Percentiles rank a stretch among this genome's conserved stretches.
Conservation (phyloP, 2,329 filamentous ascomycete species). For the Alternaria sp. region DNA sequence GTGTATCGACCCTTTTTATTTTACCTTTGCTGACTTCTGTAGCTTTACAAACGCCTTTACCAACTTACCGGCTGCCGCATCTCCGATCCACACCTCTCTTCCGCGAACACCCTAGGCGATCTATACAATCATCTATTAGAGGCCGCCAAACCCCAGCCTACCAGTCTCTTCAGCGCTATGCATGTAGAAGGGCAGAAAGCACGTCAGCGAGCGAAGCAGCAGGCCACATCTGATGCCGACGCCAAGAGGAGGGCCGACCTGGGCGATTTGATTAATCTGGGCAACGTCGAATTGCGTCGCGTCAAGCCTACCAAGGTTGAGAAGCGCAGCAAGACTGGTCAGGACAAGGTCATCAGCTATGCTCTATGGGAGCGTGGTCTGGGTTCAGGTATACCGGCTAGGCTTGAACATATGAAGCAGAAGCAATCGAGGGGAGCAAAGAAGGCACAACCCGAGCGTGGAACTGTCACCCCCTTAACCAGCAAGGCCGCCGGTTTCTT, state of each 20-base stretch:
- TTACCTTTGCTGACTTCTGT: constrained; percentile 15
- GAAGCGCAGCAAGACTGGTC: constrained; percentile 72
- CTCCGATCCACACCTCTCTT: constrained; percentile 69
- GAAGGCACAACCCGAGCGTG: constrained; percentile 5
- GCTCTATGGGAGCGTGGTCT: constrained; percentile 59
- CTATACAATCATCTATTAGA: constrained; percentile 46
- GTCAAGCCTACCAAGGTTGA: constrained; percentile 73
- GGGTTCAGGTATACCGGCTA: neutral
- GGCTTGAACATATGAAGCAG: neutral
- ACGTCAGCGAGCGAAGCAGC: constrained; percentile 21
- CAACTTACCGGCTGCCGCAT: constrained; percentile 81
- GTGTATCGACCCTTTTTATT: constrained; percentile 1
- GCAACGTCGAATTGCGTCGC: constrained; percentile 72
- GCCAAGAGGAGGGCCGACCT: constrained; percentile 22
- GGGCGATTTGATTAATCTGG: constrained; percentile 33
- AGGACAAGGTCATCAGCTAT: constrained; percentile 80
- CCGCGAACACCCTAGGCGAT: constrained; percentile 44
- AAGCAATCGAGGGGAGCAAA: neutral
- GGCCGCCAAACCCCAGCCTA: constrained; percentile 50
- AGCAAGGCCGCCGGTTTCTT: constrained; percentile 14
- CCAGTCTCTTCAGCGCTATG: constrained; percentile 69
- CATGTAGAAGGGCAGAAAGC: constrained; percentile 31
- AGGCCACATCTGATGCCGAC: neutral
- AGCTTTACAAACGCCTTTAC: constrained; percentile 82
- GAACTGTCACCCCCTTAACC: constrained; percentile 15